A percentile compares a stretch with the other conserved stretches of the same genome.
Evolutionary conservation across 345 rosid species (phyloP).

Genomic region (Psidium guajava): DNA sequence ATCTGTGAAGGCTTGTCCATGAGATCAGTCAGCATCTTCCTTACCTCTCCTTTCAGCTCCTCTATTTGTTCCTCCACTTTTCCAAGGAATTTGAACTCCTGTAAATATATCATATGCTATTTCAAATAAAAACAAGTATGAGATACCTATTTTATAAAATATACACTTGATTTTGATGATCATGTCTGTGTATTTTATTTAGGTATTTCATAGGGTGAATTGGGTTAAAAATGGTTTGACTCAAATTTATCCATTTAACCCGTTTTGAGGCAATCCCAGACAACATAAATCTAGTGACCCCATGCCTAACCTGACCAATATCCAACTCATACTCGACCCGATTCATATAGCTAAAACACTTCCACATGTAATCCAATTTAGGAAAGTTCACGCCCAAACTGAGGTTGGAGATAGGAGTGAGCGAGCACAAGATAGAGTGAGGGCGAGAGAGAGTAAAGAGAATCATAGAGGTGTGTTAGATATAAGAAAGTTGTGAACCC

Average conservation of each 20-base stretch:
- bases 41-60: conserved; percentile 10
- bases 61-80: not conserved
- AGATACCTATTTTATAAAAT: not conserved
- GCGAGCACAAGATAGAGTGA: no score
- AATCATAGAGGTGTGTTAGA: no score
- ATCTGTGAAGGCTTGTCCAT: not conserved
- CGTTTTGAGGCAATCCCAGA: not conserved
- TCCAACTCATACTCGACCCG: not conserved
- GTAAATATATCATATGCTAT: not conserved
- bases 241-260: not conserved
- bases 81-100: not conserved
- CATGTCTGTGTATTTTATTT: no score
- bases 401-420: no score
- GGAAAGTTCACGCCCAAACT: no score
- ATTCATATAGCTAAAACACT: no score
- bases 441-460: no score
- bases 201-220: not conserved
- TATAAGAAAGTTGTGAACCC: no score
- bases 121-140: not conserved
- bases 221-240: not conserved
- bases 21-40: not conserved
- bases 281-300: not conserved
- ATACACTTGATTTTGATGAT: not conserved
- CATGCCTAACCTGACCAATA: not conserved
- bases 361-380: no score